Evolutionary conservation across 352 stramenopile species (phyloP).

Genomic region (Lagenidium giganteum): DNA sequence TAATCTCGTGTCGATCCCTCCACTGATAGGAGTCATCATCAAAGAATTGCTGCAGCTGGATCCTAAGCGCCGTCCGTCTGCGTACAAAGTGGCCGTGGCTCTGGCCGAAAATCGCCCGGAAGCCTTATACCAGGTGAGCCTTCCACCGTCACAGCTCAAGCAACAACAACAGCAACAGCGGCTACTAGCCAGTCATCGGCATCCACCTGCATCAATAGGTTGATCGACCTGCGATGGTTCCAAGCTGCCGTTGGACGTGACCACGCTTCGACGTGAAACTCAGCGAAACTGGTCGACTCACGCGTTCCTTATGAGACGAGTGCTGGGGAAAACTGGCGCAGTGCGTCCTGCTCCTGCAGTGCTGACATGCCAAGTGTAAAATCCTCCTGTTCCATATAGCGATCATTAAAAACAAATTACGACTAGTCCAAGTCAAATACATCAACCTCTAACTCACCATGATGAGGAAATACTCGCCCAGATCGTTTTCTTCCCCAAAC

Average conservation of each 20-base stretch:
- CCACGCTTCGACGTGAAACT: too few species aligned
- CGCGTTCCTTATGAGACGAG: background rate
- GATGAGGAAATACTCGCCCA: constrained; percentile 63
- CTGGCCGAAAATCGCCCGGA: constrained; percentile 66
- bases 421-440: constrained; percentile 2
- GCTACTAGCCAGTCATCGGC: too few species aligned
- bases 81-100: constrained; percentile 67
- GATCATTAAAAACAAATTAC: background rate
- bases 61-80: constrained; percentile 52
- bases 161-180: too few species aligned
- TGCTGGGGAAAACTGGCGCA: constrained; percentile 22
- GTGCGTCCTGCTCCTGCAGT: constrained; percentile 44
- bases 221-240: too few species aligned
- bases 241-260: too few species aligned
- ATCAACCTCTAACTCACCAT: constrained; percentile 28
- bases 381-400: constrained; percentile 34
- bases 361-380: constrained; percentile 59
- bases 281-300: too few species aligned
- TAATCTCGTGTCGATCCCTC: constrained; percentile 79
- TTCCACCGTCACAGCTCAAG: too few species aligned
- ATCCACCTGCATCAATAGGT: too few species aligned
- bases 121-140: too few species aligned
- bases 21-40: constrained; percentile 67
- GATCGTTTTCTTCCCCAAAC: constrained; percentile 77
- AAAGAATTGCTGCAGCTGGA: constrained; percentile 75